These are phyloP conservation scores for Pseudocercospora fuligena DNA, from an alignment of 2,329 filamentous ascomycete species.

Conservation along the genomic window DNA sequence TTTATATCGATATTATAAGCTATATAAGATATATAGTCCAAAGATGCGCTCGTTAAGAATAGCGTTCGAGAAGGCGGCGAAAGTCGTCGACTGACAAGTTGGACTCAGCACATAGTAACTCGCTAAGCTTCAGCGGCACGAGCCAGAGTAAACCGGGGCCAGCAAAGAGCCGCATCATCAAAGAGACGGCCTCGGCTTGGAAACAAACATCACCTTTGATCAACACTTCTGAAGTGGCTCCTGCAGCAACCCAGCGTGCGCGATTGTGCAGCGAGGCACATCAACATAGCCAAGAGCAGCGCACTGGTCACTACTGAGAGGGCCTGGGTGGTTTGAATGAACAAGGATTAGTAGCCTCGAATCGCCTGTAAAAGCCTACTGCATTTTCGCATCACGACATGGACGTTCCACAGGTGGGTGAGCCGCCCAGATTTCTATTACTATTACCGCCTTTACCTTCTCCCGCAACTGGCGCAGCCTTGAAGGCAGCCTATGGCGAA, in stretches of 20 bases:
- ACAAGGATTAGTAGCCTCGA: not conserved
- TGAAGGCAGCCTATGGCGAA: constrained; percentile 51
- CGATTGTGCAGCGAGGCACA: not conserved
- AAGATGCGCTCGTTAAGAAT: too few relatives aligned
- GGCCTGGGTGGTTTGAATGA: not conserved
- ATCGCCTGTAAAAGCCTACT: not conserved
- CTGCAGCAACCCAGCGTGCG: not conserved
- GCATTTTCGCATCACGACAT: not conserved
- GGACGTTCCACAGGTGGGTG: constrained; percentile 24
- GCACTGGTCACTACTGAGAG: not conserved
- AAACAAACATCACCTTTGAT: not conserved
- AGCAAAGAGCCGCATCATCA: not conserved
- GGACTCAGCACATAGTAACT: too few relatives aligned
- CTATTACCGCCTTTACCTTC: constrained; percentile 50
- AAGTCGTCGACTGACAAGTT: too few relatives aligned
- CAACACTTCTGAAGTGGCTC: not conserved
- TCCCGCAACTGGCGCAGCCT: constrained; percentile 44
- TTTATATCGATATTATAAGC: too few relatives aligned
- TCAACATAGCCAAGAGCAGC: not conserved
- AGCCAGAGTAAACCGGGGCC: not conserved
- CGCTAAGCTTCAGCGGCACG: not conserved
- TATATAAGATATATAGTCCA: too few relatives aligned
- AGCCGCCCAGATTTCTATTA: constrained; percentile 44
- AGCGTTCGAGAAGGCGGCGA: too few relatives aligned
- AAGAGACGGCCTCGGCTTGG: not conserved